Base-by-base conservation (phyloP, 768 basidiomycete genomes). In the Agaricus blazei region DNA sequence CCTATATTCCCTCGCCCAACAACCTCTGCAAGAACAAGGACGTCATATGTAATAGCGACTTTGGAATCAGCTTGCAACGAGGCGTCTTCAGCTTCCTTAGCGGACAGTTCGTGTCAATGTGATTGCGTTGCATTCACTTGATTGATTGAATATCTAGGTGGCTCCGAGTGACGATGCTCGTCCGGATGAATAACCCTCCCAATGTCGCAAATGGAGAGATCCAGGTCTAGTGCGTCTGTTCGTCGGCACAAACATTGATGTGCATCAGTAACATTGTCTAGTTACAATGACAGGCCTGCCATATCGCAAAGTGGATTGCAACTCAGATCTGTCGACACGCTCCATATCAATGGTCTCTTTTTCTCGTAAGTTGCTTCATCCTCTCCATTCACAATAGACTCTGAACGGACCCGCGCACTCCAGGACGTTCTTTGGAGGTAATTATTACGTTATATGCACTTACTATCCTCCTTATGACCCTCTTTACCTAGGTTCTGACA, bases 361-460 rank as follows among this genome's bases (percentile, higher is more conserved):
- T 88, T 93, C 68, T 92, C 90, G 83, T 87, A 55, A 68, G 84
- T 68, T 4, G 29, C 34, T 55, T 6, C 52, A 27, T 59, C 37
- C 19, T 19, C 43, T 14, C 43, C 26, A n/a, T 48, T 23, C 43
- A 48, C 23, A 36, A 58, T 43, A 29, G 28, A 45, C 34, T 54
- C 51, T 58, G 23, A 53, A 44, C 28, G 41, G 29, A 53, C 9
- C 19, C 19, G 19, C 29, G 27, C 12, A 47, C 4, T 46, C 8
- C 58, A 88, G 87, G 34, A 90, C 88, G 23, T 92, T 93, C 73
- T 93, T 91, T 64, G 90, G 90, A 69, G 91, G 88, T 73, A 59
- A 24, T 24, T 23, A n/a, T 44, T n/a, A 8, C 19, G 24, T 11
- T 42, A 14, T 66, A 56, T 57, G 15, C 5, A 29, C 26, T 29